These are phyloP conservation scores for Capsicum baccatum DNA, from an alignment of 257 asterid species.

Conservation along the genomic window DNA sequence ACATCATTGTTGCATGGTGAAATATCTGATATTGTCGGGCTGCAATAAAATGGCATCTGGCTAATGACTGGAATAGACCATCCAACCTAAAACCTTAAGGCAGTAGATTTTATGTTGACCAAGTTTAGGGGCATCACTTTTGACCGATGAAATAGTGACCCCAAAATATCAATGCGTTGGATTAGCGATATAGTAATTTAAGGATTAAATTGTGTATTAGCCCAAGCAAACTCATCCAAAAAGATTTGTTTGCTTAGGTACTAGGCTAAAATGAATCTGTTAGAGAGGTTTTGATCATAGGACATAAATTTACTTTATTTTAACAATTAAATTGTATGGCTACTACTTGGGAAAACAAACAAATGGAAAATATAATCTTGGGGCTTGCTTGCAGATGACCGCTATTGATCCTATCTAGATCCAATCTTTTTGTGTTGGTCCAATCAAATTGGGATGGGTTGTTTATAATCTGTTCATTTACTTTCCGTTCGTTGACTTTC, in stretches of 20 bases:
- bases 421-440: background rate
- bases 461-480: background rate
- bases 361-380: background rate
- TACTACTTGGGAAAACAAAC: background rate
- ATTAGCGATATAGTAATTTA: too few species aligned
- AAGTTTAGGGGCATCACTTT: too few species aligned
- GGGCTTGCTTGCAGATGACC: background rate
- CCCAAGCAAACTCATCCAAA: too few species aligned
- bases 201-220: too few species aligned
- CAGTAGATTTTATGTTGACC: too few species aligned
- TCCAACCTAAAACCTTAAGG: too few species aligned
- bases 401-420: background rate
- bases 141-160: too few species aligned
- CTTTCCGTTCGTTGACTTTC: background rate
- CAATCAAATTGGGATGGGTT: background rate
- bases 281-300: background rate
- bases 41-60: too few species aligned
- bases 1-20: too few species aligned
- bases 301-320: background rate
- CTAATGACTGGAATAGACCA: too few species aligned
- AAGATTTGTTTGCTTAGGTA: background rate
- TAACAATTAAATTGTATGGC: background rate
- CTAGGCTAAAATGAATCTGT: background rate
- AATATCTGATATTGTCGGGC: too few species aligned
- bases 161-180: too few species aligned